These are phyloP conservation scores for Viola pubescens DNA, from an alignment of 441 rosid species.

Conservation along the genomic window DNA sequence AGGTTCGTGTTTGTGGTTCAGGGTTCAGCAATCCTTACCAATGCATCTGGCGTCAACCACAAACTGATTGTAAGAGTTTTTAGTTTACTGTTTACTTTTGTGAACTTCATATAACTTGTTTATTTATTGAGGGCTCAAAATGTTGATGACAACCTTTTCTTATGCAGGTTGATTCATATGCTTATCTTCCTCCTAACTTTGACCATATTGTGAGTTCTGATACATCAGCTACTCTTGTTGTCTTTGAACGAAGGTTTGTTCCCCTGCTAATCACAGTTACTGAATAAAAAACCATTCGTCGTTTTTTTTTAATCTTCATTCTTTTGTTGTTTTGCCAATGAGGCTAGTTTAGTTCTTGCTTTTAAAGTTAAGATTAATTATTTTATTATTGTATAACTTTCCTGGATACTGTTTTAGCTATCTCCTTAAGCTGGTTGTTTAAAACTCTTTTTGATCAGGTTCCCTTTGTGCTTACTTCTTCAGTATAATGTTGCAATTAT, in stretches of 20 bases:
- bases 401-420: background rate
- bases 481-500: conserved; percentile 6
- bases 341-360: too few species aligned
- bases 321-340: too few species aligned
- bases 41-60: conserved; percentile 35
- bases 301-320: too few species aligned
- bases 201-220: conserved; percentile 48
- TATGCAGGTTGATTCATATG: conserved; percentile 74
- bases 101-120: background rate
- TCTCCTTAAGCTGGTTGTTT: background rate
- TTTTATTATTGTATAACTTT: too few species aligned
- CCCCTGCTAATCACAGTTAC: background rate
- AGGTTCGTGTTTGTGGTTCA: conserved; percentile 75
- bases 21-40: conserved; percentile 47
- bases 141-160: conserved; percentile 16
- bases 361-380: too few species aligned
- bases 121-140: background rate
- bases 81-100: background rate
- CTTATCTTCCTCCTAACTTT: conserved; percentile 73
- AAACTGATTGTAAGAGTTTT: conserved; percentile 45
- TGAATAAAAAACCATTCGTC: too few species aligned
- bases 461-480: background rate
- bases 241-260: conserved; percentile 66
- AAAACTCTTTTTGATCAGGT: background rate
- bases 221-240: conserved; percentile 55